These are phyloP conservation scores for Barbatosphaeria neglecta DNA, from an alignment of 495 filamentous ascomycete species.

Conservation along the genomic window DNA sequence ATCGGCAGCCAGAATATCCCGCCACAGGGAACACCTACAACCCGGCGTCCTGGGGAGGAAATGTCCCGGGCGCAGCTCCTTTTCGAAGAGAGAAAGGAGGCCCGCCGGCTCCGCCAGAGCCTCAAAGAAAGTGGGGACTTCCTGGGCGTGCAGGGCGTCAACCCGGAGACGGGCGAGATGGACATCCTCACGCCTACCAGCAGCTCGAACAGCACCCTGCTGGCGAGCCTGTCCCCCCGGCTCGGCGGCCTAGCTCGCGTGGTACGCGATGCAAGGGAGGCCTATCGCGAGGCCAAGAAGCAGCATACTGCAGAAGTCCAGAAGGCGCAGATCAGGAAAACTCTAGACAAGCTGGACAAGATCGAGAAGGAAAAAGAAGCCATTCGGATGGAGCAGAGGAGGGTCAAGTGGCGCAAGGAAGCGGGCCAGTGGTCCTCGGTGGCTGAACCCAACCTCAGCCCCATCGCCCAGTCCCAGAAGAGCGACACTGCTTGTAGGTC, in stretches of 20 bases:
- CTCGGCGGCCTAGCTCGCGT: conserved; percentile 17
- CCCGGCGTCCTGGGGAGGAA: conserved; percentile 5
- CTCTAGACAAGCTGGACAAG: conserved; percentile 19
- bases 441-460: conserved; percentile 31
- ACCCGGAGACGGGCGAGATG: conserved; percentile 38
- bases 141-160: conserved; percentile 42
- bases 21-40: conserved; percentile 1
- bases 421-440: conserved; percentile 37
- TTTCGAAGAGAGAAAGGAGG: conserved; percentile 24
- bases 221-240: conserved; percentile 4
- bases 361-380: conserved; percentile 21
- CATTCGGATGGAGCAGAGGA: conserved; percentile 18
- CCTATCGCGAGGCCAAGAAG: conserved; percentile 17
- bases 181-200: conserved; percentile 33
- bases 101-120: conserved; percentile 21
- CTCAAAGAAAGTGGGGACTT: conserved; percentile 38
- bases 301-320: conserved; percentile 17
- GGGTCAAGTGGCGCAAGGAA: conserved; percentile 26
- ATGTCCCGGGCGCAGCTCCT: conserved; percentile 7
- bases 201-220: conserved; percentile 14
- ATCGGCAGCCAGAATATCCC: background rate
- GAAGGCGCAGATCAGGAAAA: conserved; percentile 13
- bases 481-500: conserved; percentile 18
- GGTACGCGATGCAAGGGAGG: conserved; percentile 13
- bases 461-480: conserved; percentile 30